Conservation (phyloP, 2,329 filamentous ascomycete species). For the Polytolypa hystricis region DNA sequence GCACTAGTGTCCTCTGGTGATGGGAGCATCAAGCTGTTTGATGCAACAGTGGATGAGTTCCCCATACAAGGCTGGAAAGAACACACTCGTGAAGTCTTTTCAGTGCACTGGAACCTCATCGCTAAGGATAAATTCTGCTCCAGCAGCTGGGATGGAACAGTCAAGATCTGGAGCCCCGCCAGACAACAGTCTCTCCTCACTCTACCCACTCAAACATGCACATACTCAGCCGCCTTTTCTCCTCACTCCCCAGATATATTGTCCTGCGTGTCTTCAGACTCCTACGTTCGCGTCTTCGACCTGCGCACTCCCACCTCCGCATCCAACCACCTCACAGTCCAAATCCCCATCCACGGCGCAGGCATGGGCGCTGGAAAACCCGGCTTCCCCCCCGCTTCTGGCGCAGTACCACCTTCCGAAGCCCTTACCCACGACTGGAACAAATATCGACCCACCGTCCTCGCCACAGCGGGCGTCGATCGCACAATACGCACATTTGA, state of each 20-base stretch:
- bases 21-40: slow-evolving; percentile 89
- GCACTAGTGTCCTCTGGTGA: slow-evolving; percentile 81
- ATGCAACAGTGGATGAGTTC: slow-evolving; percentile 68
- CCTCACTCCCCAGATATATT: slow-evolving; percentile 78
- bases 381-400: slow-evolving; percentile 23
- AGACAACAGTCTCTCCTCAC: slow-evolving; percentile 65
- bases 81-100: slow-evolving; percentile 86
- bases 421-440: slow-evolving; percentile 97
- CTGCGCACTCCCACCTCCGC: slow-evolving; percentile 75
- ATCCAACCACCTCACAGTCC: slow-evolving; percentile 73
- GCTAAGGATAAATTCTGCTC: slow-evolving; percentile 85
- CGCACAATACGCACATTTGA: slow-evolving; percentile 81
- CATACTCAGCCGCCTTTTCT: slow-evolving; percentile 84
- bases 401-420: slow-evolving; percentile 56
- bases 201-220: slow-evolving; percentile 83
- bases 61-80: slow-evolving; percentile 88
- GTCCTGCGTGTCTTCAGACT: slow-evolving; percentile 81
- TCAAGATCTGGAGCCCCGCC: slow-evolving; percentile 90
- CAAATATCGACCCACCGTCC: slow-evolving; percentile 77
- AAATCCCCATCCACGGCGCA: slow-evolving; percentile 71
- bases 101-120: slow-evolving; percentile 83
- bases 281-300: slow-evolving; percentile 81
- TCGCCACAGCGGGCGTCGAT: slow-evolving; percentile 86
- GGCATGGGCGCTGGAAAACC: slow-evolving; percentile 38
- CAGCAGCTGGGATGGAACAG: slow-evolving; percentile 89